phyloP scores from a whole-genome alignment of 2,329 filamentous ascomycete species.

The Teratosphaeria viscida region DNA sequence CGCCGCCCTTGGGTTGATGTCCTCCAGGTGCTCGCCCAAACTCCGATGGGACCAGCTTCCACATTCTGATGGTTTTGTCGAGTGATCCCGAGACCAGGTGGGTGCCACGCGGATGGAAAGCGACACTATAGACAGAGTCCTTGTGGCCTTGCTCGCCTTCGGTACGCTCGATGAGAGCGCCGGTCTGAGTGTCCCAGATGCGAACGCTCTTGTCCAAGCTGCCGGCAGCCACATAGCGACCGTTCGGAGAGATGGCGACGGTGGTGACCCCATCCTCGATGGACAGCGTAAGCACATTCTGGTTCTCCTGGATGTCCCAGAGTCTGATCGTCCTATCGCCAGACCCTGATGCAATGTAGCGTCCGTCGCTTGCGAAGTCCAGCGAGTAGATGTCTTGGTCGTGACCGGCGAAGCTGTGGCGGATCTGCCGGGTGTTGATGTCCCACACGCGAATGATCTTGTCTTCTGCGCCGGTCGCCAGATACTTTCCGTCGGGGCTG shows the following conservation, averaged over 20 bases:
- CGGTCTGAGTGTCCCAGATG: constrained; percentile 85
- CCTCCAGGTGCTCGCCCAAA: constrained; percentile 32
- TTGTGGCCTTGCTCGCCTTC: constrained; percentile 92
- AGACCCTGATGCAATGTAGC: constrained; percentile 88
- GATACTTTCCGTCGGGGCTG: constrained; percentile 86
- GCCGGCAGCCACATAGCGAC: constrained; percentile 85
- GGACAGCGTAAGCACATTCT: constrained; percentile 71
- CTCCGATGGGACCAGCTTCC: constrained; percentile 64
- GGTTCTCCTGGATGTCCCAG: constrained; percentile 84
- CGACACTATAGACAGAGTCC: constrained; percentile 92
- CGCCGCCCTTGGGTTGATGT: constrained; percentile 65
- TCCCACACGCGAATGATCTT: constrained; percentile 98
- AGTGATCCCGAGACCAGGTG: constrained; percentile 89
- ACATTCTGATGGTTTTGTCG: constrained; percentile 99
- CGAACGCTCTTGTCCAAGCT: constrained; percentile 96
- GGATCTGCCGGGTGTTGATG: constrained; percentile 70
- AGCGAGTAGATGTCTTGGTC: constrained; percentile 98
- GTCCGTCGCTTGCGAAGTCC: constrained; percentile 87
- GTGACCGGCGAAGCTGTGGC: constrained; percentile 89
- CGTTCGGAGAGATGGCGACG: constrained; percentile 92
- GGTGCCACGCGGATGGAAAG: constrained; percentile 86
- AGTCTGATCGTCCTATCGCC: constrained; percentile 89
- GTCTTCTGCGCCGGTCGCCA: constrained; percentile 94
- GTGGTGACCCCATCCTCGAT: constrained; percentile 98
- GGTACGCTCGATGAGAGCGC: constrained; percentile 78